A percentile compares a stretch with the other conserved stretches of the same genome.
Conservation (phyloP, 257 asterid genomes). For the Forsythia suspensa region DNA sequence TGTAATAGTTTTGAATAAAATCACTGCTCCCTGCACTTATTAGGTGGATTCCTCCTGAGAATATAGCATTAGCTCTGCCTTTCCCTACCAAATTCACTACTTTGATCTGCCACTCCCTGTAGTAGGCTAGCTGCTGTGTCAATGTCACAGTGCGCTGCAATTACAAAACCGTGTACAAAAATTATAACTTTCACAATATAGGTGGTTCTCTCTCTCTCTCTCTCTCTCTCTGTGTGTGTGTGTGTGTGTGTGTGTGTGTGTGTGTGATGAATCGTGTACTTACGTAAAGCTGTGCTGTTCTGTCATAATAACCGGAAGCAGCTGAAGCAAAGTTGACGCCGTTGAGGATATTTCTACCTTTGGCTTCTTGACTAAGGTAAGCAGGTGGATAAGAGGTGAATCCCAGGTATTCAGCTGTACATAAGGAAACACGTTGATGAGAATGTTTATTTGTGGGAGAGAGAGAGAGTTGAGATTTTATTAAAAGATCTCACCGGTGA, state of each 20-base stretch:
- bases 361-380: conserved; percentile 63
- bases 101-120: conserved; percentile 65
- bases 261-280: not conserved
- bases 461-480: not conserved
- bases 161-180: not conserved
- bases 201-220: not conserved
- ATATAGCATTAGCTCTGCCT: conserved; percentile 42
- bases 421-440: not conserved
- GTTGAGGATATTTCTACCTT: conserved; percentile 45
- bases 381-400: conserved; percentile 78
- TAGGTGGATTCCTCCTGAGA: conserved; percentile 69
- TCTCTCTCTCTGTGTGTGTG: not conserved
- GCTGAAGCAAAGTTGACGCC: conserved; percentile 90
- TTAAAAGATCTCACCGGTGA: conserved; percentile 48
- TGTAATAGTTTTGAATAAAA: conserved; percentile 73
- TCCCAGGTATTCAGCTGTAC: conserved; percentile 79
- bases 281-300: conserved; percentile 66
- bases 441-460: not conserved
- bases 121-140: conserved; percentile 52
- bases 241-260: not conserved
- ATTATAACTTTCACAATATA: not conserved
- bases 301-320: conserved; percentile 82
- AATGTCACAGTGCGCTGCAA: conserved; percentile 64
- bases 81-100: conserved; percentile 60
- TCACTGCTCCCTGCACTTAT: conserved; percentile 84